Evolutionary conservation across 805 yeast genomes (phyloP), one percentile per base, ranked within the genome.

Genomic region (Hanseniaspora pseudoguilliermondii): DNA sequence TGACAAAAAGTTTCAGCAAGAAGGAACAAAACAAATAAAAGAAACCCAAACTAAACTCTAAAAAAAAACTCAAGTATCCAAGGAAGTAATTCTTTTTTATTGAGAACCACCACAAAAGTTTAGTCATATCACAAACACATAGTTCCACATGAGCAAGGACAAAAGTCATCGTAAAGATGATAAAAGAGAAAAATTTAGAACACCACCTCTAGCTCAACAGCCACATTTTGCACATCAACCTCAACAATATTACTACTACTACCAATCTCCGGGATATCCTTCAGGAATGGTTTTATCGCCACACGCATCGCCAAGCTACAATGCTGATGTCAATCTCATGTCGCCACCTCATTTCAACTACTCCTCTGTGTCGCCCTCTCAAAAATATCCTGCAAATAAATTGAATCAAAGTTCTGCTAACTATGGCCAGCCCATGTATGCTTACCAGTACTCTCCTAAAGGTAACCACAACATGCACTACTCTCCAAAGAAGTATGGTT

Each of bases 141-240:
- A 8, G 13, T 21, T 27, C 2, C 2, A 11, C 29, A 41, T 41
- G 44, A 41, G 44, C 6, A 21, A 23, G 11, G 29, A 41, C 23
- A 20, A 41, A 21, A 27, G 25, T 23, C 44, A 23, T 41, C 44
- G 29, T 23, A 41, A 41, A 41, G 44, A 41, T 41, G 44, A 41
- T 13, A 38, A 23, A n/a, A 25, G 23, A 16, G 39, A 32, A 9
- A 42, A 23, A n/a, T 51, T 44, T 18, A 51, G 38, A 27, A 51
- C 55, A 43, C 55, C 55, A 1, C 55, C 55, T 6, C 20, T 51
- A 20, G 13, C 29, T 1, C 55, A 51, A 29, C 20, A 35, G 7
- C 34, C 55, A 9, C 42, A 35, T 16, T 51, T 51, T 51, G 34
- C 40, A 5, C 23, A 36, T 16, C 44, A 43, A 21, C 43, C 46